Conservation (phyloP, 805 yeast species). For the Wickerhamiella shivajii region DNA sequence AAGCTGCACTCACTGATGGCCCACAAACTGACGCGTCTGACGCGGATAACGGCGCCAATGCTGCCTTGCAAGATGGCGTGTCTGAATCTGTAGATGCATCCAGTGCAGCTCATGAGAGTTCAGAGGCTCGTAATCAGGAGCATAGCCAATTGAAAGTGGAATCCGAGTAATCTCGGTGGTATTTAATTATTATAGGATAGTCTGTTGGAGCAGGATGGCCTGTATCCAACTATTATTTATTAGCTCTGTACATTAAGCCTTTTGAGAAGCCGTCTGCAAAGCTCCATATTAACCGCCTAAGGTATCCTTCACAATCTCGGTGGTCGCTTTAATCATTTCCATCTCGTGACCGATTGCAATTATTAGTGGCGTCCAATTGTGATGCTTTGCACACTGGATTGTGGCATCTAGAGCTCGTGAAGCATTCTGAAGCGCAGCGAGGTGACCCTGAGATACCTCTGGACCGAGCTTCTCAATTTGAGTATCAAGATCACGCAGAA, state of each 20-base stretch:
- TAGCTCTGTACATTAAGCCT: not conserved
- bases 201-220: too few species aligned
- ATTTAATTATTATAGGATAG: conserved; percentile 4
- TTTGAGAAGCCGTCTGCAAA: not conserved
- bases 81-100: too few species aligned
- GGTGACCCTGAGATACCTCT: conserved; percentile 9
- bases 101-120: too few species aligned
- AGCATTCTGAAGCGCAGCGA: conserved; percentile 10
- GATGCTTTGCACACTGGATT: conserved; percentile 12
- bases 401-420: conserved; percentile 10
- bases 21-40: too few species aligned
- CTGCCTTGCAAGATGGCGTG: too few species aligned
- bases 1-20: too few species aligned
- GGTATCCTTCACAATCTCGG: conserved; percentile 11
- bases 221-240: not conserved
- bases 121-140: too few species aligned
- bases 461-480: conserved; percentile 14
- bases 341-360: conserved; percentile 23
- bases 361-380: conserved; percentile 19
- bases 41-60: too few species aligned
- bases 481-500: conserved; percentile 8
- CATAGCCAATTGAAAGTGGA: not conserved
- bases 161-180: not conserved
- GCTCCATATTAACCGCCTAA: not conserved
- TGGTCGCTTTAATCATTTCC: conserved; percentile 17